phyloP scores from a whole-genome alignment of 1,139 yeast species.

The Zygosaccharomyces pseudobailii region DNA sequence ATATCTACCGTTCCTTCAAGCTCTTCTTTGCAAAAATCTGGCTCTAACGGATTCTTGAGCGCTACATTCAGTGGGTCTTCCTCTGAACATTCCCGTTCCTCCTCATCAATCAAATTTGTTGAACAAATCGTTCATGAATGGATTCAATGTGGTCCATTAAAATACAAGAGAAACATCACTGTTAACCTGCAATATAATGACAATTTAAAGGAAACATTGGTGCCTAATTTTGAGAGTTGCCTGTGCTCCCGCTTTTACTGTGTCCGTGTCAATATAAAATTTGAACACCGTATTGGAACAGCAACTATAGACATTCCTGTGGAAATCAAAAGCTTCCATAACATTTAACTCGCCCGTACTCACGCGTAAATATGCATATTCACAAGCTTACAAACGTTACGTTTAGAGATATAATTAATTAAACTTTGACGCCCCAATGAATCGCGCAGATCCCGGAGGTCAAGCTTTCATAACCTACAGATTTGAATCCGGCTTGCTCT shows the following conservation, averaged over 20 bases:
- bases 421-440: slow-evolving; percentile 88
- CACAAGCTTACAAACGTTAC: background rate
- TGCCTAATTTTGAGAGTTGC: slow-evolving; percentile 58
- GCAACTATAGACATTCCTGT: slow-evolving; percentile 36
- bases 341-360: slow-evolving; percentile 3
- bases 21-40: slow-evolving; percentile 4
- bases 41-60: slow-evolving; percentile 11
- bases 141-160: slow-evolving; percentile 18
- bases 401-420: slow-evolving; percentile 7
- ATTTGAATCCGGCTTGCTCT: slow-evolving; percentile 92
- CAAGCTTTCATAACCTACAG: slow-evolving; percentile 86
- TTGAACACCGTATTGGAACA: slow-evolving; percentile 31
- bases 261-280: slow-evolving; percentile 33
- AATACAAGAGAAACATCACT: slow-evolving; percentile 23
- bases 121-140: slow-evolving; percentile 23
- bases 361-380: slow-evolving; percentile 5
- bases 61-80: slow-evolving; percentile 18
- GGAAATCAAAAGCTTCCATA: slow-evolving; percentile 31
- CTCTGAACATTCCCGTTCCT: slow-evolving; percentile 6
- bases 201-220: slow-evolving; percentile 39
- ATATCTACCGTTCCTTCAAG: slow-evolving; percentile 8
- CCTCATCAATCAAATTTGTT: slow-evolving; percentile 17
- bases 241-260: slow-evolving; percentile 49
- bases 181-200: slow-evolving; percentile 31
- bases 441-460: slow-evolving; percentile 97